Base-by-base conservation (phyloP, 2,329 filamentous ascomycete species). In the Colletotrichum caudatum region DNA sequence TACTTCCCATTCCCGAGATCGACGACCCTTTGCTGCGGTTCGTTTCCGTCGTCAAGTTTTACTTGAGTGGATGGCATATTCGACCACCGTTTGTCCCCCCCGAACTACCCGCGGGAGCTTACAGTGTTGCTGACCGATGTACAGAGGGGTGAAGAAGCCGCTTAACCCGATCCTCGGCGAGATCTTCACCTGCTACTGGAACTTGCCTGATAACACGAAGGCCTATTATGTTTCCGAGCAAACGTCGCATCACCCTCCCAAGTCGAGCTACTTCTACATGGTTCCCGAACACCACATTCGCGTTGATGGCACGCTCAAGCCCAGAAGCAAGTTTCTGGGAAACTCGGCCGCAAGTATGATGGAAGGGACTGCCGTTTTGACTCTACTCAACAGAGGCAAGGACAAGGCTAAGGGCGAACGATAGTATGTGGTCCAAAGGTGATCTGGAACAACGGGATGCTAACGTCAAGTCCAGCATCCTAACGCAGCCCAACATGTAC, bases 401-500 rank as follows among this genome's bases (percentile, higher is more conserved):
- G 84, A 91, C 74, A 86, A 84, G 39, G 84, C 87, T 59, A 88
- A 85, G 74, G 93, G 93, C 70, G 96, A 99, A 83, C 88, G 91
- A 91, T 98, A 97, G 94, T 97, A 86, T 64, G 93, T 44, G 12
- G 12, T 6, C 8, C 16, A 23, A 64, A n/a, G 51, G 7, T 26
- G 46, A 46, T 23, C 3, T n/a, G 54, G 1, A 50, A 39, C 14
- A 46, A 50, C 51, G 11, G 4, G 14, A 58, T 64, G 58, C 75
- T 78, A 46, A 78, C 69, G 18, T n/a, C 35, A 16, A 26, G 41
- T 69, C 66, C 76, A 97, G 94, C 82, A 93, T 97, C 78, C 83
- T 98, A 64, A 98, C 96, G 5, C 96, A 99, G 79, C 96, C 96
- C 23, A 99, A 99, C 84, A 99, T 99, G 94, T 99, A 99, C 81